Percentiles rank a stretch among this genome's conserved stretches.
phyloP scores from a whole-genome alignment of 2,329 filamentous ascomycete species.

The Ascochyta pisi region DNA sequence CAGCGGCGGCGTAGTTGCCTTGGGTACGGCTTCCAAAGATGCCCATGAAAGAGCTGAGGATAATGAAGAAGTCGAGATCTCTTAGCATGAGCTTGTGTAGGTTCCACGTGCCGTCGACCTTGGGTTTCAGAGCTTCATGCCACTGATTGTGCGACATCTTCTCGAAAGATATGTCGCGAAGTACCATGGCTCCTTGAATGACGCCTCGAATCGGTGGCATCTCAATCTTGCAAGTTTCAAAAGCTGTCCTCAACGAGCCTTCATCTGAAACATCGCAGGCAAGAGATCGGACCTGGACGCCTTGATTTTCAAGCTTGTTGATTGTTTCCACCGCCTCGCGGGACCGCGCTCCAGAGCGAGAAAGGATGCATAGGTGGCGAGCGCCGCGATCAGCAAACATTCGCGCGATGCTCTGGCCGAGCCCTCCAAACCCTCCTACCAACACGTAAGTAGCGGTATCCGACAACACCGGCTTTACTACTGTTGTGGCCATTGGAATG shows the following conservation, averaged over 20 bases:
- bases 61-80: slow-evolving; percentile 32
- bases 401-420: slow-evolving; percentile 21
- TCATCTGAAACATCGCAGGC: slow-evolving; percentile 19
- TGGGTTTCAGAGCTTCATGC: slow-evolving; percentile 23
- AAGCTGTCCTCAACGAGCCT: background rate
- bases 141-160: slow-evolving; percentile 24
- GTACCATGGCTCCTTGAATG: slow-evolving; percentile 26
- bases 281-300: slow-evolving; percentile 3
- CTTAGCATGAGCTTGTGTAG: slow-evolving; percentile 24
- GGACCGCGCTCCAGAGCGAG: slow-evolving; percentile 17
- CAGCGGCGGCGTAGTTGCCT: slow-evolving; percentile 20
- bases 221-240: background rate
- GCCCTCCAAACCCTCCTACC: slow-evolving; percentile 30
- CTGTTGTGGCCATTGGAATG: too few relatives aligned
- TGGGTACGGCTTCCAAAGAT: slow-evolving; percentile 28
- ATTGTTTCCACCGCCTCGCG: slow-evolving; percentile 9
- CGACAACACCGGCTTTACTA: too few relatives aligned
- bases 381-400: slow-evolving; percentile 23
- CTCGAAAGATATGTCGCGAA: slow-evolving; percentile 21
- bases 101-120: slow-evolving; percentile 45
- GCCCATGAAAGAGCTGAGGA: slow-evolving; percentile 26
- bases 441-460: slow-evolving; percentile 25
- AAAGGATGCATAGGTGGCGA: slow-evolving; percentile 24
- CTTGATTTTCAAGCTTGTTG: background rate
- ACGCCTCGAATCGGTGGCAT: slow-evolving; percentile 23